These are phyloP conservation scores for Zea mays DNA, from an alignment of 176 grass and related monocot genomes.

Conservation along the genomic window Zm-B73-REFERENCE-NAM-5.0 NC_050100.1:55378001-55378500, in stretches of 20 bases:
- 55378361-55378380: constrained; percentile 60
- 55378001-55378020: constrained; percentile 87
- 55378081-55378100: constrained; percentile 77
- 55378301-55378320: constrained; percentile 69
- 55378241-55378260: constrained; percentile 67
- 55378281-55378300: constrained; percentile 96
- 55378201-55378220: accelerated
- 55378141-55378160: constrained; percentile 89
- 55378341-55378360: constrained; percentile 68
- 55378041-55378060: constrained; percentile 84
- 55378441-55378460: background rate
- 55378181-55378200: background rate
- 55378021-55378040: constrained; percentile 96
- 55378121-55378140: constrained; percentile 94
- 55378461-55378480: background rate
- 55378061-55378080: constrained; percentile 75
- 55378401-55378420: constrained; percentile 79
- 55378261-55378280: constrained; percentile 82
- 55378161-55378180: background rate
- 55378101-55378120: constrained; percentile 96
- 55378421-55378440: constrained; percentile 86
- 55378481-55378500: no score
- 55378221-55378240: background rate
- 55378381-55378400: constrained; percentile 68
- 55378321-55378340: constrained; percentile 49